Evolutionary conservation across 345 rosid genomes (phyloP).

Genomic region (Rubroshorea leprosula): DNA sequence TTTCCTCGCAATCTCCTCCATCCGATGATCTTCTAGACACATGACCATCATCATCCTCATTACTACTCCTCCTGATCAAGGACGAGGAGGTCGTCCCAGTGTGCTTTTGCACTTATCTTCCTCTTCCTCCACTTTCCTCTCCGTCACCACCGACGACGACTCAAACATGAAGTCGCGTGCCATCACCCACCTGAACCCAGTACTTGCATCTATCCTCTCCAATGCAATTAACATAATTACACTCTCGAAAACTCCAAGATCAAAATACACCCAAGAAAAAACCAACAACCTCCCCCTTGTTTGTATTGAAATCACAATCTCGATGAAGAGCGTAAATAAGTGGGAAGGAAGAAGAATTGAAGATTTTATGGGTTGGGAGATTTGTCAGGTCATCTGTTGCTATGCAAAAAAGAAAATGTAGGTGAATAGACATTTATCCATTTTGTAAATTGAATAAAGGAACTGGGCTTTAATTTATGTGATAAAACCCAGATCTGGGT

Average conservation of each 20-base stretch:
- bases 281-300: background rate
- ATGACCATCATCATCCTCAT: slow-evolving; percentile 18
- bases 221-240: slow-evolving; percentile 24
- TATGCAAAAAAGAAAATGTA: background rate
- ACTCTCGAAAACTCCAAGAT: background rate
- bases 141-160: background rate
- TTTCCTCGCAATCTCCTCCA: slow-evolving; percentile 33
- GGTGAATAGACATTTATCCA: background rate
- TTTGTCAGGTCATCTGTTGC: slow-evolving; percentile 11
- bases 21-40: slow-evolving; percentile 28
- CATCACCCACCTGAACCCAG: slow-evolving; percentile 16
- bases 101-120: slow-evolving; percentile 22
- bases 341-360: too few species aligned
- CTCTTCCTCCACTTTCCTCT: slow-evolving; percentile 7
- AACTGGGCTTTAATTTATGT: too few species aligned
- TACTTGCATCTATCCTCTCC: slow-evolving; percentile 25
- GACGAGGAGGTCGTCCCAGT: slow-evolving; percentile 36
- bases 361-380: too few species aligned
- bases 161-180: slow-evolving; percentile 5
- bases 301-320: background rate
- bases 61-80: slow-evolving; percentile 60
- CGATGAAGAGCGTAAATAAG: background rate
- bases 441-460: background rate
- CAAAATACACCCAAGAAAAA: background rate
- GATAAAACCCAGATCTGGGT: too few species aligned